phyloP scores from a whole-genome alignment of 768 basidiomycete species.

The Suillus paluster region DNA sequence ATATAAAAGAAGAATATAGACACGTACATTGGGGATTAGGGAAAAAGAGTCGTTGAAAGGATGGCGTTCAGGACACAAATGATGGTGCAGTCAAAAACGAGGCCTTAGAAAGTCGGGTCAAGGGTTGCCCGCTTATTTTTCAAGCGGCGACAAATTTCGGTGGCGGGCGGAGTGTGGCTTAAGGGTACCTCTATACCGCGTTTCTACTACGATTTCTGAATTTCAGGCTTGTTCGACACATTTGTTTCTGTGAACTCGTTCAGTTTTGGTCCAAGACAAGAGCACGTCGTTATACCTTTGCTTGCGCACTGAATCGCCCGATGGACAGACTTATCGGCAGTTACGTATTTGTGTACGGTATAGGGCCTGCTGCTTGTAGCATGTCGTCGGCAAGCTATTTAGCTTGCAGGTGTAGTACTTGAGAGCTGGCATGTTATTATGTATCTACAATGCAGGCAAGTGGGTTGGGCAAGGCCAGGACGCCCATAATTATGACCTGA shows the following conservation, averaged over 20 bases:
- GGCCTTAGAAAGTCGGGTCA: conserved; percentile 36
- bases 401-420: conserved; percentile 1
- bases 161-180: conserved; percentile 23
- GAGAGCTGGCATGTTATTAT: not conserved
- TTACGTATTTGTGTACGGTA: conserved; percentile 4
- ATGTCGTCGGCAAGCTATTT: not conserved
- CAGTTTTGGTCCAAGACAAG: not conserved
- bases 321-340: not conserved
- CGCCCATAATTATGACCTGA: not conserved
- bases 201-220: not conserved
- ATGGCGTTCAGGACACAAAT: conserved; percentile 38
- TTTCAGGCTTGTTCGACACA: not conserved
- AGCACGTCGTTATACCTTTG: no score
- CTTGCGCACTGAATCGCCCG: not conserved
- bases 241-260: not conserved
- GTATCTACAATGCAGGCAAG: not conserved
- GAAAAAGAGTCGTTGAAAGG: conserved; percentile 32
- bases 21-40: conserved; percentile 35
- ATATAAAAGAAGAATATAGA: conserved; percentile 11
- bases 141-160: conserved; percentile 35
- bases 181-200: conserved; percentile 2
- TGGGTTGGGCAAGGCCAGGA: not conserved
- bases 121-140: conserved; percentile 43
- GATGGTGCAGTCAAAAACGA: conserved; percentile 41
- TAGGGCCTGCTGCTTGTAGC: not conserved